Evolutionary conservation across 129 eudicot genomes (phyloP).

Genomic region (Calendula officinalis): DNA sequence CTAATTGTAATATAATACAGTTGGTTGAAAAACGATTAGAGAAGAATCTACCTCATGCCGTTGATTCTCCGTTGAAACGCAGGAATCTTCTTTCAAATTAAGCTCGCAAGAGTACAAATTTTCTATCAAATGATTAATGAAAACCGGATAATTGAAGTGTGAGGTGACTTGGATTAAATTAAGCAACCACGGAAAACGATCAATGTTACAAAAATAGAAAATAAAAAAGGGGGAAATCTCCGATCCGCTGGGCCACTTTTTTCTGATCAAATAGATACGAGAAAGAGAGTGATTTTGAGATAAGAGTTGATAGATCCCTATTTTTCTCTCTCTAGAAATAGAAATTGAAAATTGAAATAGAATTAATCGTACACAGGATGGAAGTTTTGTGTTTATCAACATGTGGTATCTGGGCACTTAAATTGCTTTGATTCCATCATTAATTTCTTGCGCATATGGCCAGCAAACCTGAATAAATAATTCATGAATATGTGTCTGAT

Average conservation of each 20-base stretch:
- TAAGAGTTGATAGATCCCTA: constrained; percentile 39
- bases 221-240: constrained; percentile 20
- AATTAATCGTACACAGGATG: too few species aligned
- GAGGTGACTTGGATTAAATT: constrained; percentile 16
- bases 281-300: constrained; percentile 39
- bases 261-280: constrained; percentile 41
- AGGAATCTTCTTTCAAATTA: constrained; percentile 18
- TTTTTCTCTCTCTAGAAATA: constrained; percentile 23
- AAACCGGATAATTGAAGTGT: constrained; percentile 21
- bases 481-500: constrained; percentile 33
- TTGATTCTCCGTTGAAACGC: constrained; percentile 13
- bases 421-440: constrained; percentile 49
- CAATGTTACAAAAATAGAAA: constrained; percentile 5
- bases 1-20: background rate
- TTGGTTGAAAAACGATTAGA: background rate
- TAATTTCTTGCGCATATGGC: constrained; percentile 44
- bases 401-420: constrained; percentile 35
- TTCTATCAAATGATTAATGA: constrained; percentile 8
- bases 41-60: constrained; percentile 34
- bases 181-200: constrained; percentile 17
- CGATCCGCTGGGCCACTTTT: constrained; percentile 48
- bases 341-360: constrained; percentile 19
- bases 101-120: constrained; percentile 12
- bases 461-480: constrained; percentile 28
- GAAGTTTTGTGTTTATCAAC: constrained; percentile 60